Evolutionary conservation across 2,329 filamentous ascomycete species (phyloP), one percentile per base, ranked within the genome.

Genomic region (Fusarium decemcellulare): DNA sequence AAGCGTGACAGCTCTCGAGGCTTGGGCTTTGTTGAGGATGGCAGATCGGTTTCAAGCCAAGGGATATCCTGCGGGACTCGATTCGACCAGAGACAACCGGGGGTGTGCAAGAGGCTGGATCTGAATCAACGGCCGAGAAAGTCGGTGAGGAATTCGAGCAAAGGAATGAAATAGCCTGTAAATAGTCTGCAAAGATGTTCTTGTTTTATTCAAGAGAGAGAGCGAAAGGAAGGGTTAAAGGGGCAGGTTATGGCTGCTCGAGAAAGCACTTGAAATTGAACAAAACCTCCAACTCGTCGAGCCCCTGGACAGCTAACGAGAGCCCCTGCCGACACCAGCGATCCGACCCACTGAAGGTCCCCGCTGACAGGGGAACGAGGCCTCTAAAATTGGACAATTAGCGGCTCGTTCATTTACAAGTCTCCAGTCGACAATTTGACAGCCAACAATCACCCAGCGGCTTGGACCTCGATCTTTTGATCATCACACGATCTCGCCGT

Each of bases 371-470:
- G 68, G 64, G 60, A 54, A 47, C 29, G 16, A 53, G 27, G 44
- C 59, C 46, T 70, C 67, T 61, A 70, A 70, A 70, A 68, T 65
- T 71, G 67, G 54, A 54, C 42, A 68, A 68, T 68, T 65, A 68
- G 66, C 60, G 48, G 65, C 39, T 61, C 57, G n/a, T 63, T 59
- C 63, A 60, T 48, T 63, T 34, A 36, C 23, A 42, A 57, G 51
- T 30, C 63, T 53, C 46, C 54, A 67, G 59, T 50, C 48, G 54
- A 54, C 53, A 50, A 18, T 61, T 54, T 68, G 59, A 68, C 67
- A 64, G 51, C 40, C 61, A 60, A 55, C 62, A 36, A 63, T 15
- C 27, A 15, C 51, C 32, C 43, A 34, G 23, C 23, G 23, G 23
- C 23, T 23, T 56, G 16, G 42, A 44, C 16, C 36, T 37, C 29